Percentiles rank a stretch among this genome's conserved stretches.
These are phyloP conservation scores for Limnomonas spitsbergensis DNA, from an alignment of 139 green algal species.

Conservation along the genomic window DNA sequence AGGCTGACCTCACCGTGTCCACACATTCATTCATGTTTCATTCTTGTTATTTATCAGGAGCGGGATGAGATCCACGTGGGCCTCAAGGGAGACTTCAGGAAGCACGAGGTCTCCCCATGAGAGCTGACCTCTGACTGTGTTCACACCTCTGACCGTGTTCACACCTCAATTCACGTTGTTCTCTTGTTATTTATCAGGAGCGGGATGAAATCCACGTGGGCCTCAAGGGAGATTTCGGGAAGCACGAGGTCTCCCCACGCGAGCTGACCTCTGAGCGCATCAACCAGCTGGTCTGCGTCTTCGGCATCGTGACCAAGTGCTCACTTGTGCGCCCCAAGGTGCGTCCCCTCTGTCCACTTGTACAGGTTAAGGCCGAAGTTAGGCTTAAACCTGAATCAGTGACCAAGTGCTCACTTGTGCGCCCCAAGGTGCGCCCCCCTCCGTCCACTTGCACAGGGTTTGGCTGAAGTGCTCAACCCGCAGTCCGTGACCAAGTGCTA, in stretches of 20 bases:
- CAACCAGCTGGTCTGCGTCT: constrained; percentile 82
- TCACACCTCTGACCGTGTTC: too few species aligned
- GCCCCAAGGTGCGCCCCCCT: constrained; percentile 82
- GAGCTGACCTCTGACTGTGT: constrained; percentile 72
- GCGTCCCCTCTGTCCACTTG: too few species aligned
- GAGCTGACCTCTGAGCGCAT: constrained; percentile 75
- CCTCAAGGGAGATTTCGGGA: constrained; percentile 89
- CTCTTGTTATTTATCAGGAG: constrained; percentile 14
- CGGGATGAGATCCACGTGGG: constrained; percentile 64
- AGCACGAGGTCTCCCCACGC: constrained; percentile 77
- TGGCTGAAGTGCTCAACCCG: neutral
- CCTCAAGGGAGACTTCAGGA: constrained; percentile 89
- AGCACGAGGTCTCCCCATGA: constrained; percentile 77
- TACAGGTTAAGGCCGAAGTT: neutral
- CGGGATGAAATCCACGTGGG: constrained; percentile 64
- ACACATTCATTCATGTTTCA: too few species aligned
- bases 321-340: constrained; percentile 88
- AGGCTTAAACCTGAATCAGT: too few species aligned
- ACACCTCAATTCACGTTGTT: too few species aligned
- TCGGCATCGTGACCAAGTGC: constrained; percentile 93
- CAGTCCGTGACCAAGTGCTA: too few species aligned
- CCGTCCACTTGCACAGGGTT: too few species aligned
- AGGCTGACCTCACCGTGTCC: too few species aligned
- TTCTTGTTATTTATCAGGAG: constrained; percentile 13
- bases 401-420: too few species aligned